phyloP scores from a whole-genome alignment of 2,329 filamentous ascomycete genomes.

The Calonectria pteridis region DNA sequence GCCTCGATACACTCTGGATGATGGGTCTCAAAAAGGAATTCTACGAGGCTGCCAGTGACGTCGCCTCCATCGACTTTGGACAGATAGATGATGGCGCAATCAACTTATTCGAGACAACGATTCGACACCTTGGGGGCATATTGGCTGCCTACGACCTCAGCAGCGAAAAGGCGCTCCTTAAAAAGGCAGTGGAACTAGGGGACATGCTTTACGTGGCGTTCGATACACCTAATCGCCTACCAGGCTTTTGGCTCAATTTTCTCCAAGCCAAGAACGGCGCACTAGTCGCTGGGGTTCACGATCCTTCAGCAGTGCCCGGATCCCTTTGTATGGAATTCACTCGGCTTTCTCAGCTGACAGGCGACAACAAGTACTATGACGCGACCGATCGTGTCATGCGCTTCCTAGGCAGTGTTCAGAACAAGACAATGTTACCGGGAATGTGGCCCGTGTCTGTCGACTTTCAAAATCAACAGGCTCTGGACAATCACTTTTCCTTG shows the following conservation, averaged over 20 bases:
- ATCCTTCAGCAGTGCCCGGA: constrained; percentile 64
- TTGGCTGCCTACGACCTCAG: constrained; percentile 65
- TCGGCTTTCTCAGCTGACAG: constrained; percentile 78
- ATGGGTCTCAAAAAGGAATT: constrained; percentile 72
- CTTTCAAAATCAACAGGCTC: constrained; percentile 65
- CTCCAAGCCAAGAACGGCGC: constrained; percentile 55
- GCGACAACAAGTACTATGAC: constrained; percentile 80
- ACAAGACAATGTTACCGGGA: constrained; percentile 77
- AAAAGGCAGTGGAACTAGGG: constrained; percentile 64
- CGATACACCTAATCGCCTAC: constrained; percentile 67
- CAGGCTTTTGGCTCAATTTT: constrained; percentile 62
- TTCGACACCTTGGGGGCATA: constrained; percentile 65
- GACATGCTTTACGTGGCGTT: constrained; percentile 68
- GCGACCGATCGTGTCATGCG: constrained; percentile 80
- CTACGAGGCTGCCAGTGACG: constrained; percentile 62
- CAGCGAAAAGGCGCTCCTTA: constrained; percentile 57
- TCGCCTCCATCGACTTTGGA: constrained; percentile 64
- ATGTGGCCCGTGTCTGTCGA: constrained; percentile 81
- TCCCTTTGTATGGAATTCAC: constrained; percentile 83
- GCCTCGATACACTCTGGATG: constrained; percentile 72
- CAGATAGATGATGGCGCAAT: constrained; percentile 57
- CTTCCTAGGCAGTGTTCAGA: constrained; percentile 76
- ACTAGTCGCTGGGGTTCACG: constrained; percentile 64
- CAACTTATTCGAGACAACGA: constrained; percentile 68
- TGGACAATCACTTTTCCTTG: constrained; percentile 60